Base-by-base conservation (phyloP, 2,329 filamentous ascomycete species). In the Acrodontium crateriforme region DNA sequence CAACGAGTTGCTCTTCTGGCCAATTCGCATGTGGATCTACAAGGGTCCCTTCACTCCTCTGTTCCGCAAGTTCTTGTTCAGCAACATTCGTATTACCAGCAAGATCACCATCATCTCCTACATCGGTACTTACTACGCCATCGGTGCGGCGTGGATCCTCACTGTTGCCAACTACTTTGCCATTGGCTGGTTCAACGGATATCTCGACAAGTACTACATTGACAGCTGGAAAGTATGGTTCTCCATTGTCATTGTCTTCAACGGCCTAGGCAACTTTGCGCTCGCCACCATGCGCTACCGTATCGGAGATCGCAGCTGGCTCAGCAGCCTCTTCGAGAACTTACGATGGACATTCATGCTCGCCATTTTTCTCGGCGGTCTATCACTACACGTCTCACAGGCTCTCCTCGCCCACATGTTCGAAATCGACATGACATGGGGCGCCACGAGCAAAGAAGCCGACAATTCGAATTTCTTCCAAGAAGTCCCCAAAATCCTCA, bases 381-480 rank as follows among this genome's bases (percentile, higher is more conserved):
- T 89, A 27, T 80, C 74, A 1, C 67, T 91, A 18, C 81, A 91
- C 56, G 70, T 92, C 26, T 80, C 72, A 16, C 77, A 85, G 51
- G 82, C 82, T 1, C 62, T 92, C 18, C 56, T 89, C 24, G 67
- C 74, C 4, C 83, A 91, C 60, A 81, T 89, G 70, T 80, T 89
- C 50, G 73, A 80, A 57, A 73, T 87, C 48, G 69, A 89, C 55
- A 87, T 89, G 76, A 71, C 70, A 3, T 89, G 82, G 82, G 81
- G 81, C 27, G 74, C 81, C 1, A 91, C 83, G 0, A 69, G 74
- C 21, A 91, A 91, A 58, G 83, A 92, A 58, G 71, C 71, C 27
- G 77, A 83, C 44, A 74, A 78, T 46, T 76, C 78, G 15, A 79
- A 82, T 54, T 91, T 91, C 57, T 87, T 85, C 57, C 78, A 81